phyloP scores from a whole-genome alignment of 495 filamentous ascomycete genomes.

The Talaromyces proteolyticus region DNA sequence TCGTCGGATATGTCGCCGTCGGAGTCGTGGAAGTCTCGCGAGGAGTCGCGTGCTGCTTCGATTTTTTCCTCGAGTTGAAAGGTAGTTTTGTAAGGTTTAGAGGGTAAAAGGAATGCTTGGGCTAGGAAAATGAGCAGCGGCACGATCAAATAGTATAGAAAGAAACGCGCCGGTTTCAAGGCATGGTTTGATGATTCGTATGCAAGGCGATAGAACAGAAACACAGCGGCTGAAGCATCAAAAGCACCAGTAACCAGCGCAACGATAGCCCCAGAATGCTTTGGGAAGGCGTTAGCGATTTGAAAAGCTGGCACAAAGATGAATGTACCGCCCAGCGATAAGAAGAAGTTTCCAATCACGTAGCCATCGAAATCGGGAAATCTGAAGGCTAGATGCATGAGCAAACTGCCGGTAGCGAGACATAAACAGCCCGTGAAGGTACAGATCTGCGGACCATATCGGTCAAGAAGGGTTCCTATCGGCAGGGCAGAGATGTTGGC shows the following conservation, averaged over 20 bases:
- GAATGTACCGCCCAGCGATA: constrained; percentile 62
- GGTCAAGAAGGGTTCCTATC: constrained; percentile 62
- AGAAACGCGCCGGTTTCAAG: constrained; percentile 58
- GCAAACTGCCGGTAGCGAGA: constrained; percentile 49
- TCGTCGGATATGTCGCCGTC: constrained; percentile 45
- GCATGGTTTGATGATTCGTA: constrained; percentile 44
- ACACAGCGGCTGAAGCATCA: constrained; percentile 63
- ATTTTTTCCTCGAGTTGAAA: constrained; percentile 55
- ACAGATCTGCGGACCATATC: constrained; percentile 57
- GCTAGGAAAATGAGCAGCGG: constrained; percentile 50
- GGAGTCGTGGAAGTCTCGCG: constrained; percentile 52
- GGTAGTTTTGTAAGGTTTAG: constrained; percentile 53
- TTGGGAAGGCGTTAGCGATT: constrained; percentile 65
- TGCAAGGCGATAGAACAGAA: constrained; percentile 56
- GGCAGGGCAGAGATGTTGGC: constrained; percentile 63
- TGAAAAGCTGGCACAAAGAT: constrained; percentile 68
- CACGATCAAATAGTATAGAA: constrained; percentile 55
- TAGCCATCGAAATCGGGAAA: constrained; percentile 54
- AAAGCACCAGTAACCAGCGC: constrained; percentile 67
- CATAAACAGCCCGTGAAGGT: constrained; percentile 48
- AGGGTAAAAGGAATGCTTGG: constrained; percentile 56
- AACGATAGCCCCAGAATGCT: constrained; percentile 58
- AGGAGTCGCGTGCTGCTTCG: constrained; percentile 46
- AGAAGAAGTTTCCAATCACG: constrained; percentile 56
- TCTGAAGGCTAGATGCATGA: constrained; percentile 52